Conservation (phyloP, 140 eudicot genomes). For the Oenanthe javanica region DNA sequence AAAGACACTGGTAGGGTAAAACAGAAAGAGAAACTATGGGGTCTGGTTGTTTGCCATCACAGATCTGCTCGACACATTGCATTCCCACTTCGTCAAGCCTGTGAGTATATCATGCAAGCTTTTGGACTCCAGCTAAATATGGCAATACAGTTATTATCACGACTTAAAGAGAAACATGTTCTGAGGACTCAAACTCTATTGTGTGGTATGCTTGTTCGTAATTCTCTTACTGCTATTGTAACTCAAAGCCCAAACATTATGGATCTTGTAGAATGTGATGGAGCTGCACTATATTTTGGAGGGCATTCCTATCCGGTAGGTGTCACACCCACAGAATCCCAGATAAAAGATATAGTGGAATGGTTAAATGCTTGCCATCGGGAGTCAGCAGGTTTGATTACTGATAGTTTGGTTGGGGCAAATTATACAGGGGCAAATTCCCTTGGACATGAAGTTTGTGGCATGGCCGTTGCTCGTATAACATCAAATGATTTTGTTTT, state of each 20-base stretch:
- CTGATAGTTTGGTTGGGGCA: constrained; percentile 88
- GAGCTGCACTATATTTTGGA: constrained; percentile 75
- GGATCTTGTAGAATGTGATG: constrained; percentile 93
- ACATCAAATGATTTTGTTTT: constrained; percentile 71
- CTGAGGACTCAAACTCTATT: constrained; percentile 80
- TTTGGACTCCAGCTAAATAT: constrained; percentile 86
- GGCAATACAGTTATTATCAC: constrained; percentile 77
- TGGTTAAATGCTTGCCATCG: constrained; percentile 69
- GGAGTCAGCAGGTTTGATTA: constrained; percentile 88
- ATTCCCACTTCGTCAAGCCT: constrained; percentile 86
- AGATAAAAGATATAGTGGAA: constrained; percentile 74
- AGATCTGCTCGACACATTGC: constrained; percentile 72
- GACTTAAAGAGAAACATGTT: constrained; percentile 63
- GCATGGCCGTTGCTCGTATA: constrained; percentile 91
- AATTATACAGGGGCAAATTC: constrained; percentile 84
- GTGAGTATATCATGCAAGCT: constrained; percentile 94
- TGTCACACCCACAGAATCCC: constrained; percentile 77
- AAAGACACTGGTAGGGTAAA: constrained; percentile 46
- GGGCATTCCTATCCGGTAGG: constrained; percentile 77
- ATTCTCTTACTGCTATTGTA: constrained; percentile 79
- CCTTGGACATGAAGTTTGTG: constrained; percentile 86
- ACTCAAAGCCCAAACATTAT: constrained; percentile 88
- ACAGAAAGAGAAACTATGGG: constrained; percentile 75
- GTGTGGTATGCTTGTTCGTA: constrained; percentile 90
- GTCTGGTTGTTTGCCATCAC: constrained; percentile 96